phyloP scores from a whole-genome alignment of 306 rosid species.

The Vicia sativa region DNA sequence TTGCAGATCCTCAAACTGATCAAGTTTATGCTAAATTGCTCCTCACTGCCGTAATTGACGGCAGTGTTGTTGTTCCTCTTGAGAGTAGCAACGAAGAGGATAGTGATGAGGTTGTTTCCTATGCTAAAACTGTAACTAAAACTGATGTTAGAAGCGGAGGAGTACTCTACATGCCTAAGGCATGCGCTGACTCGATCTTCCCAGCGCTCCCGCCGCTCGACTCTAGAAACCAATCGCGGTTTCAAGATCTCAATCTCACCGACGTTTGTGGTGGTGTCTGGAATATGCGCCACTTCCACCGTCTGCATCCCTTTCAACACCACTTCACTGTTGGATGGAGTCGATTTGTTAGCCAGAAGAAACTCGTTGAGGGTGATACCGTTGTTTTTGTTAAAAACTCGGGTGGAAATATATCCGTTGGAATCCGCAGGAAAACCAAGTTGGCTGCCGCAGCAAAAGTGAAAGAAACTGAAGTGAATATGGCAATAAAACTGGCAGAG shows the following conservation, averaged over 20 bases:
- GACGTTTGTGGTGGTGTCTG: slow-evolving; percentile 60
- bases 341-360: slow-evolving; percentile 61
- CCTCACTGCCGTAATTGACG: slow-evolving; percentile 43
- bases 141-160: slow-evolving; percentile 71
- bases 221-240: slow-evolving; percentile 51
- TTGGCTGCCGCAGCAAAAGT: no score
- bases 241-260: slow-evolving; percentile 51
- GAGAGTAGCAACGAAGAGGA: background rate
- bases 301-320: slow-evolving; percentile 63
- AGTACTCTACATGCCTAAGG: slow-evolving; percentile 61
- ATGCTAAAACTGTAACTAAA: slow-evolving; percentile 56
- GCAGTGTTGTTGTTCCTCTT: background rate
- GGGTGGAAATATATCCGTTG: slow-evolving; percentile 44
- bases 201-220: slow-evolving; percentile 44
- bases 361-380: slow-evolving; percentile 61
- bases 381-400: slow-evolving; percentile 55
- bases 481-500: no score
- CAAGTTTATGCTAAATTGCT: slow-evolving; percentile 56
- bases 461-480: no score
- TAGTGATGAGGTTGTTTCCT: slow-evolving; percentile 38
- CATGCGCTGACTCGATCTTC: slow-evolving; percentile 60
- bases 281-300: slow-evolving; percentile 57
- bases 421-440: slow-evolving; percentile 47
- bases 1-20: slow-evolving; percentile 51
- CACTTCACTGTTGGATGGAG: slow-evolving; percentile 73